Evolutionary conservation across 495 filamentous ascomycete species (phyloP).

Genomic region (Xylaria curta): DNA sequence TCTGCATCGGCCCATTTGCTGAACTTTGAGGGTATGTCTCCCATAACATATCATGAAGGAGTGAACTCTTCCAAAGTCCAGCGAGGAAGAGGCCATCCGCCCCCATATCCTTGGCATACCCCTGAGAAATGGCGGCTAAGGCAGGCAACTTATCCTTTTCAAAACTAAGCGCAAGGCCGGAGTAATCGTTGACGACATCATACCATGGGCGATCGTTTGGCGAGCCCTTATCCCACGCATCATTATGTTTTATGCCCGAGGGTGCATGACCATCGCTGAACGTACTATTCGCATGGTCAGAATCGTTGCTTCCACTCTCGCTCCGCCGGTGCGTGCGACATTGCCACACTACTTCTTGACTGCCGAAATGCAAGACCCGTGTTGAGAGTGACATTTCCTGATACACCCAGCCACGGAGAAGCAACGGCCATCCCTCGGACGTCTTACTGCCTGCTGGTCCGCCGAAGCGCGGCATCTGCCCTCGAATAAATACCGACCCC

Average conservation of each 20-base stretch:
- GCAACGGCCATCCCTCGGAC: slow-evolving; percentile 6
- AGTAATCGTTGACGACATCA: slow-evolving; percentile 14
- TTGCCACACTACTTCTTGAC: slow-evolving; percentile 40
- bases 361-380: slow-evolving; percentile 37
- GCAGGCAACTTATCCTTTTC: slow-evolving; percentile 21
- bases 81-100: neutral
- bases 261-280: neutral
- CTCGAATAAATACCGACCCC: neutral
- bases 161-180: slow-evolving; percentile 10
- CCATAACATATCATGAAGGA: neutral
- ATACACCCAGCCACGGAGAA: slow-evolving; percentile 40
- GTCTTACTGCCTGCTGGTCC: neutral
- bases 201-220: slow-evolving; percentile 3
- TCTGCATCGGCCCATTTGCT: neutral
- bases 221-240: neutral
- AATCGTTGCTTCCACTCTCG: slow-evolving; percentile 19
- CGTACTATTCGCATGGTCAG: neutral
- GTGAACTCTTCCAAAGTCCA: neutral
- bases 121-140: slow-evolving; percentile 4
- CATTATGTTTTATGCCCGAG: neutral
- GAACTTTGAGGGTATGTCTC: neutral
- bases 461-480: neutral
- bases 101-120: neutral
- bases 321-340: slow-evolving; percentile 29
- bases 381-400: slow-evolving; percentile 42